Evolutionary conservation across 208 protist species (phyloP).

Genomic region (Leishmania tarentolae): DNA sequence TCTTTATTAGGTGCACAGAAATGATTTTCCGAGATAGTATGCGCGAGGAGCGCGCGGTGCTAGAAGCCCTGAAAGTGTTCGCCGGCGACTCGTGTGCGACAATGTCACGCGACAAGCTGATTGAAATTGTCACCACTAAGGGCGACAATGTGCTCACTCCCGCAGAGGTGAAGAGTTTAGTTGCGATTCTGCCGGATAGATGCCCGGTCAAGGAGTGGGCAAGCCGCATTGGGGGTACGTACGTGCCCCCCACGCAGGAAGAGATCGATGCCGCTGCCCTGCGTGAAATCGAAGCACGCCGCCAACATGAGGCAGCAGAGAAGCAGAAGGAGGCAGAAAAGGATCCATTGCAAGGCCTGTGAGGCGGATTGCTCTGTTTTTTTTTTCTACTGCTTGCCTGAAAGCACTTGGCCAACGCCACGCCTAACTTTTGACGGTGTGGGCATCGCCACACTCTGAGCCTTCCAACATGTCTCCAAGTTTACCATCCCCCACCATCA

Average conservation of each 20-base stretch:
- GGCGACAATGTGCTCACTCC: constrained; percentile 84
- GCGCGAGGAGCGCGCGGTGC: constrained; percentile 67
- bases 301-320: constrained; percentile 49
- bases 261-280: constrained; percentile 59
- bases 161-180: constrained; percentile 70
- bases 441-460: background rate
- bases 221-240: constrained; percentile 84
- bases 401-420: background rate
- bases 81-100: constrained; percentile 6
- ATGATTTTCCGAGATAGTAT: constrained; percentile 78
- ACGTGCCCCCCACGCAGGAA: constrained; percentile 71
- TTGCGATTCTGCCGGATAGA: constrained; percentile 50
- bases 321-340: constrained; percentile 37
- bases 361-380: background rate
- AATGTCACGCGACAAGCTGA: constrained; percentile 58
- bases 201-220: constrained; percentile 72
- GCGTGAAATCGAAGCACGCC: constrained; percentile 48
- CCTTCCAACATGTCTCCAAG: background rate
- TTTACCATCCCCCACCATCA: background rate
- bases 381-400: background rate
- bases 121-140: constrained; percentile 74
- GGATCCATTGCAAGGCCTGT: constrained; percentile 51
- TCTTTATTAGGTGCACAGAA: constrained; percentile 89
- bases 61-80: constrained; percentile 66
- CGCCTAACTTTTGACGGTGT: background rate